Percentiles rank a stretch among this genome's conserved stretches.
These are phyloP conservation scores for Neurospora sp. DNA, from an alignment of 2,329 filamentous ascomycete species.

Conservation along the genomic window DNA sequence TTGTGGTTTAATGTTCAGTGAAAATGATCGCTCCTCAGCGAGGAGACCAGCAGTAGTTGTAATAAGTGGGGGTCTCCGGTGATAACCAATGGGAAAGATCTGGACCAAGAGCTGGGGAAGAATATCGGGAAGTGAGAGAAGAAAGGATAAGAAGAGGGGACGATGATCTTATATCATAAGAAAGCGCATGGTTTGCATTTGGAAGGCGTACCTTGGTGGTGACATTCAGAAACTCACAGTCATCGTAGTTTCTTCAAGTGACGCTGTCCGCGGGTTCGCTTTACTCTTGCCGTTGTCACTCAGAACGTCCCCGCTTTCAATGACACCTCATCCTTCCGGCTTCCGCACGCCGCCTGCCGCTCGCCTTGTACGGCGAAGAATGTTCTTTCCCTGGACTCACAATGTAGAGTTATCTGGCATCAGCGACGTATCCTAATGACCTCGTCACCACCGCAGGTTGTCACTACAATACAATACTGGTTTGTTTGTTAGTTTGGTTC, in stretches of 20 bases:
- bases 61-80: not conserved
- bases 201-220: not conserved
- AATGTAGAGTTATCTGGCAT: not conserved
- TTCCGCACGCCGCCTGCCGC: not conserved
- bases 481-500: too few relatives aligned
- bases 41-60: not conserved
- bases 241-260: not conserved
- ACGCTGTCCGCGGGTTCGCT: not conserved
- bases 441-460: too few relatives aligned
- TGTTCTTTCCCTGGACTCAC: not conserved
- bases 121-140: not conserved
- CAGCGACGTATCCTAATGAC: not conserved
- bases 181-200: not conserved
- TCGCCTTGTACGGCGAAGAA: not conserved
- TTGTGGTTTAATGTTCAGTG: not conserved
- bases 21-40: not conserved
- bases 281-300: not conserved
- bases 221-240: not conserved
- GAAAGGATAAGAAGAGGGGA: not conserved
- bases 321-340: not conserved
- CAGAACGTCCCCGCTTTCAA: not conserved
- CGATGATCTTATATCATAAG: not conserved
- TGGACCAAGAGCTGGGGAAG: not conserved
- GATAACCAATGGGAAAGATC: not conserved
- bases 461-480: not conserved